Evolutionary conservation across 257 asterid genomes (phyloP), one percentile per base, ranked within the genome.

Genomic region (Ballota nigra): DNA sequence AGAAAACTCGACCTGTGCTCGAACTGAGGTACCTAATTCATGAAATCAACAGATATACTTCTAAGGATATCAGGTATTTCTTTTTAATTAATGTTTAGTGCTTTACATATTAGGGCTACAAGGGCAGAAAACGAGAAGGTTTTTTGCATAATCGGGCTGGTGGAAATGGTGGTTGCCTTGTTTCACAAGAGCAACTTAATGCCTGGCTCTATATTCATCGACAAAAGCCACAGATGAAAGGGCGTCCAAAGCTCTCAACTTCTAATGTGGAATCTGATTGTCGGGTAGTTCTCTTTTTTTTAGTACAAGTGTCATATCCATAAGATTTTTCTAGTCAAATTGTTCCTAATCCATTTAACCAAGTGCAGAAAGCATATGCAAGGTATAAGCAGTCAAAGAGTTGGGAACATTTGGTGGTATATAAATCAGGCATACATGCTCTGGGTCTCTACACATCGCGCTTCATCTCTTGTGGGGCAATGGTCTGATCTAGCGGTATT

Each of bases 381-480:
- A 85, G 81, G 71, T 85, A 82, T 72, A 87, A 82, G 75, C 86
- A 87, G 63, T 82, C 83, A 18, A 85, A 82, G 75, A 84, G 84
- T 43, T 85, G 91, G 94, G 79, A 82, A 70, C 73, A 78, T 43
- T 77, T 88, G 86, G 88, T 86, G 75, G 89, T 88, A 34, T 86
- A 88, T 76, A 88, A 86, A 80, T 88, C 91, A 24, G 85, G 82
- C 74, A 88, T 86, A 71, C 95, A 88, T 67, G 95, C 91, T 68
- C 79, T 80, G 77, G 91, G 95, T 63, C 88, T 88, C 74, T 88
- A 88, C 86, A 86, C 91, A 28, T 86, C 89, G 38, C 85, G 66
- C 69, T 86, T 84, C 84, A 86, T 88, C 74, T 78, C 82, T 61
- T 74, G 78, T 31, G 84, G 88, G 60, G 82, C 86, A 80, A 82